Conservation (phyloP, 1,284 basidiomycete species). For the Agroathelia rolfsii region DNA sequence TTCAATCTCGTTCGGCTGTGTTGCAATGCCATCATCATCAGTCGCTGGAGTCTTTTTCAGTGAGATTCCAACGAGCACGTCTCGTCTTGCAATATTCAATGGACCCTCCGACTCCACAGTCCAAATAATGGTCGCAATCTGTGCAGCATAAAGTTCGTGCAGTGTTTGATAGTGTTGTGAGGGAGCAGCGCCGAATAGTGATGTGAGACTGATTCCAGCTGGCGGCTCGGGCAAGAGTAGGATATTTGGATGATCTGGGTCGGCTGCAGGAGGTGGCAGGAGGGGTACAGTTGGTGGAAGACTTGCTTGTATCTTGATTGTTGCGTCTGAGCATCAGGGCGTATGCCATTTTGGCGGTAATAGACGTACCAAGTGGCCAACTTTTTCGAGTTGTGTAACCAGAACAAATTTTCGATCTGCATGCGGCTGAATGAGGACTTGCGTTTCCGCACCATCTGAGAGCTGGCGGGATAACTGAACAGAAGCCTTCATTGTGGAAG, state of each 20-base stretch:
- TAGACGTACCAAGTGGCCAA: conserved; percentile 69
- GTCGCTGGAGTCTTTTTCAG: conserved; percentile 30
- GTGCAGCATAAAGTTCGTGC: conserved; percentile 75
- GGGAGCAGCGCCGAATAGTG: conserved; percentile 66
- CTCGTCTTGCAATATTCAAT: conserved; percentile 32
- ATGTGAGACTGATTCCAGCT: conserved; percentile 62
- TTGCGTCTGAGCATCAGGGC: conserved; percentile 8
- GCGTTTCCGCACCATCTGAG: conserved; percentile 55
- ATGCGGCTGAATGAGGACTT: conserved; percentile 70
- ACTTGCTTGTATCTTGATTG: conserved; percentile 69
- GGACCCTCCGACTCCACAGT: conserved; percentile 32
- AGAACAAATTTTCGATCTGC: conserved; percentile 74
- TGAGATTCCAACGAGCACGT: conserved; percentile 64
- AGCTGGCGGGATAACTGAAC: too few species aligned
- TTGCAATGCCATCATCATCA: conserved; percentile 25
- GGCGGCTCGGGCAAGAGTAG: conserved; percentile 55
- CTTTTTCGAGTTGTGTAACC: conserved; percentile 81
- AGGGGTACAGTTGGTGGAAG: conserved; percentile 61
- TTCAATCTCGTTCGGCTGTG: conserved; percentile 39
- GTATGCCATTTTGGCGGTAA: conserved; percentile 5
- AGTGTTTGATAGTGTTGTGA: conserved; percentile 57
- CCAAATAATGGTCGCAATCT: conserved; percentile 83
- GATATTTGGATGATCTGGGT: conserved; percentile 26
- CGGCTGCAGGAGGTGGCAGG: conserved; percentile 27
- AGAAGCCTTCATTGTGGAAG: too few species aligned